Conservation (phyloP, 768 basidiomycete genomes). For the Chalciporus sphaerocephalus region DNA sequence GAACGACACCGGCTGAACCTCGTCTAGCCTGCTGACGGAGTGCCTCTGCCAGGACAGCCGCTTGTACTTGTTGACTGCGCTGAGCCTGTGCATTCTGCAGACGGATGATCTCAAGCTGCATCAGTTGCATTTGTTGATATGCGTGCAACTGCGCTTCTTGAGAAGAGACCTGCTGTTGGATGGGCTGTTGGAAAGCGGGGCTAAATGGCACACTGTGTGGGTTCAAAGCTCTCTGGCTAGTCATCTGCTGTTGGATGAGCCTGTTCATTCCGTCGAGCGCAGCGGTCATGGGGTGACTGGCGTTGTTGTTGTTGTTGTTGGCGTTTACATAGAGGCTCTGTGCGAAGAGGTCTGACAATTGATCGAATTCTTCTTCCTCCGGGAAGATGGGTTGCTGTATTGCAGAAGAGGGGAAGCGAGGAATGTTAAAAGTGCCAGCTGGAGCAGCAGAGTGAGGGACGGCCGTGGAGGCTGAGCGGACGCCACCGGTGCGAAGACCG, state of each 20-base stretch:
- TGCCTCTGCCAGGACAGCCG: slow-evolving; percentile 61
- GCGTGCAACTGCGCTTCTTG: slow-evolving; percentile 54
- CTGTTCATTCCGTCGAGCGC: slow-evolving; percentile 64
- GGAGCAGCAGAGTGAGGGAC: slow-evolving; percentile 70
- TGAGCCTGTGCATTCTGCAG: slow-evolving; percentile 76
- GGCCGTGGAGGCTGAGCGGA: slow-evolving; percentile 61
- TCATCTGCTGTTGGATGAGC: slow-evolving; percentile 61
- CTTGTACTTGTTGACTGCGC: slow-evolving; percentile 57
- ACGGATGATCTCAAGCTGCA: slow-evolving; percentile 78
- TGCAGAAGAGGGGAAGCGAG: slow-evolving; percentile 45
- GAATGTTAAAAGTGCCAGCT: slow-evolving; percentile 56
- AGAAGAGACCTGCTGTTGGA: slow-evolving; percentile 37
- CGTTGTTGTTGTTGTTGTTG: slow-evolving; percentile 32
- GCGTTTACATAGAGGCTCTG: slow-evolving; percentile 52
- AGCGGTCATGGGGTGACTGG: slow-evolving; percentile 60
- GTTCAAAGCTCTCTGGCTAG: slow-evolving; percentile 49
- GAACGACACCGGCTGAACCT: slow-evolving; percentile 32
- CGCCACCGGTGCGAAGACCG: slow-evolving; percentile 86
- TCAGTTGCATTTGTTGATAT: slow-evolving; percentile 72
- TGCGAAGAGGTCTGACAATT: slow-evolving; percentile 52
- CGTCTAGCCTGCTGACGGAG: slow-evolving; percentile 46
- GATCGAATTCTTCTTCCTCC: slow-evolving; percentile 56
- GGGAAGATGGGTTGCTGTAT: slow-evolving; percentile 42
- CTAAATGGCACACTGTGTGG: slow-evolving; percentile 47
- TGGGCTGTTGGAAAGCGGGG: slow-evolving; percentile 37